Percentiles rank a stretch among this genome's conserved stretches.
phyloP scores from a whole-genome alignment of 2,329 filamentous ascomycete species.

The Rachicladosporium sp. region DNA sequence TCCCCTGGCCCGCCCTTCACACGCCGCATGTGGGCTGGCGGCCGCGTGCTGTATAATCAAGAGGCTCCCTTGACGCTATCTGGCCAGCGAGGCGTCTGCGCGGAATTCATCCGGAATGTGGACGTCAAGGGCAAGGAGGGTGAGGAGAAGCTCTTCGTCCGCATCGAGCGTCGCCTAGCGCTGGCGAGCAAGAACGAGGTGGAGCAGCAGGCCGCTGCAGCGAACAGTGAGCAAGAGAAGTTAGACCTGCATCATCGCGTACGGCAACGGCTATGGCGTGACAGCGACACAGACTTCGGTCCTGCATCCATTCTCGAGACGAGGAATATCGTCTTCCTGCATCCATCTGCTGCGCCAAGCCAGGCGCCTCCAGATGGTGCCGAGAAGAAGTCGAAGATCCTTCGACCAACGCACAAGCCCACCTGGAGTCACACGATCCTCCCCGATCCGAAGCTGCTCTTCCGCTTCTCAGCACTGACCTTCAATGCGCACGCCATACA shows the following conservation, averaged over 20 bases:
- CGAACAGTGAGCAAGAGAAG: constrained; percentile 24
- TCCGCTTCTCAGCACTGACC: constrained; percentile 80
- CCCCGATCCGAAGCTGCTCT: constrained; percentile 62
- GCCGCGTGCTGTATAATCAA: constrained; percentile 47
- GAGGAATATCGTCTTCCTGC: constrained; percentile 53
- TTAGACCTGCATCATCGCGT: constrained; percentile 23
- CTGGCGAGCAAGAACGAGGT: constrained; percentile 16
- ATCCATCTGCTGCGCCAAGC: constrained; percentile 29
- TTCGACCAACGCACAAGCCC: constrained; percentile 37
- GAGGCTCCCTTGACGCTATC: constrained; percentile 21
- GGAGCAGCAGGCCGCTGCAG: constrained; percentile 23
- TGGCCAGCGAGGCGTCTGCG: constrained; percentile 29
- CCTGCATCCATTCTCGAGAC: constrained; percentile 42
- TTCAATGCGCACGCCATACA: constrained; percentile 92
- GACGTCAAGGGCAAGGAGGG: constrained; percentile 38
- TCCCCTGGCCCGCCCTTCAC: constrained; percentile 60
- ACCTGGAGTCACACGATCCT: constrained; percentile 47
- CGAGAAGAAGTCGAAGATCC: constrained; percentile 23
- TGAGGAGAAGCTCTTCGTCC: constrained; percentile 47
- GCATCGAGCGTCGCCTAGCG: constrained; percentile 42
- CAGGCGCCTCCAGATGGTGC: constrained; percentile 22
- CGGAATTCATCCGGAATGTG: constrained; percentile 37
- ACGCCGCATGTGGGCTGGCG: constrained; percentile 82
- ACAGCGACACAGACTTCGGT: constrained; percentile 30
- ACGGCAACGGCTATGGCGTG: constrained; percentile 31